Conservation (phyloP, 345 rosid genomes). For the Citrus sinensis region DNA sequence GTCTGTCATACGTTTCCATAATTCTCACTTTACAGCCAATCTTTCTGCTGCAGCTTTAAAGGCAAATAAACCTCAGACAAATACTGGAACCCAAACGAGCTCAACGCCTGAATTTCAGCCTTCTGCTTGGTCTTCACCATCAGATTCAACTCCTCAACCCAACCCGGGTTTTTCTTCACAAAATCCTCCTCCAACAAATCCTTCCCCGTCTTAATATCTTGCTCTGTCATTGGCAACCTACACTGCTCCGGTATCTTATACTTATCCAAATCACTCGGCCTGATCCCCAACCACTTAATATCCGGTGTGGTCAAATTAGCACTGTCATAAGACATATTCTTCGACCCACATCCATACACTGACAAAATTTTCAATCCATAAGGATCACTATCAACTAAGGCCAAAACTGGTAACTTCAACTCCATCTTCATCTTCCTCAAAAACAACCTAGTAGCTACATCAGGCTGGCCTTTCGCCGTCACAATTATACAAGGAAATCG, state of each 20-base stretch:
- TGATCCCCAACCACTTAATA: slow-evolving; percentile 91
- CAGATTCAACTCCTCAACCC: slow-evolving; percentile 96
- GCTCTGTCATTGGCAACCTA: slow-evolving; percentile 95
- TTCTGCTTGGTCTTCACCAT: slow-evolving; percentile 96
- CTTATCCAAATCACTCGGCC: slow-evolving; percentile 95
- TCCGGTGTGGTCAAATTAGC: slow-evolving; percentile 94
- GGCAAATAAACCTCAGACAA: slow-evolving; percentile 96
- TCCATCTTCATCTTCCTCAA: slow-evolving; percentile 93
- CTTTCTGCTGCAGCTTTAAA: slow-evolving; percentile 93
- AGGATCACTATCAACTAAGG: slow-evolving; percentile 95
- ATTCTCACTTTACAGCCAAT: slow-evolving; percentile 64
- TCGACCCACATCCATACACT: slow-evolving; percentile 94
- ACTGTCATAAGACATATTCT: slow-evolving; percentile 97
- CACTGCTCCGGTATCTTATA: slow-evolving; percentile 89
- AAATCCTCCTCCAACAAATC: slow-evolving; percentile 94
- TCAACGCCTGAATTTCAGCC: slow-evolving; percentile 99
- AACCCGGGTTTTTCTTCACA: slow-evolving; percentile 96
- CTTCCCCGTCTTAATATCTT: slow-evolving; percentile 98
- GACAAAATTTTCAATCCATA: slow-evolving; percentile 92
- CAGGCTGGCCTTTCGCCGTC: slow-evolving; percentile 95
- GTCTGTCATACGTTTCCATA: background rate
- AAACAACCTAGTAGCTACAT: slow-evolving; percentile 93
- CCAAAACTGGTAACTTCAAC: slow-evolving; percentile 87
- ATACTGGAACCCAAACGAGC: slow-evolving; percentile 93
- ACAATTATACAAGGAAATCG: slow-evolving; percentile 94